Base-by-base conservation (phyloP, 371 early-diverging fungal species). In the Mortierella sp. region DNA sequence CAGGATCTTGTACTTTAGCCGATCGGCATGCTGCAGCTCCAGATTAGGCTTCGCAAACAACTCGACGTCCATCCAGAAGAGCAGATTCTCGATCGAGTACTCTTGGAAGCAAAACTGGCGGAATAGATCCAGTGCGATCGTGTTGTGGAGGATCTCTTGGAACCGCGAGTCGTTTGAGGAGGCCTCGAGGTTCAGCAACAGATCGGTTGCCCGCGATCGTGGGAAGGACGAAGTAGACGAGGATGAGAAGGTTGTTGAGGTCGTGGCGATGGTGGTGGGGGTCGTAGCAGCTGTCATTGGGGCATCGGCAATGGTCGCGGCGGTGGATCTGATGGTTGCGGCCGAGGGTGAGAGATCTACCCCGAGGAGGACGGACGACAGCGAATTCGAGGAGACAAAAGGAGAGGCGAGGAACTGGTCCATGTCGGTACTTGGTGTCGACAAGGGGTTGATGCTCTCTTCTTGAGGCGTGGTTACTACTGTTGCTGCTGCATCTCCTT, bases 11-110 rank as follows among this genome's bases (percentile, higher is more conserved):
- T 61, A 22, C 19, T 61, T 61, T n/a, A 61, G 37, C 37, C 61
- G 37, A 22, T 31, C 61, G 19, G 61, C 61, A 19, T 39, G 61
- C 37, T 61, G 31, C n/a, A 74, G 29, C n/a, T 71, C 78, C 26
- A 11, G 6, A 19, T 63, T 69, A 4, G 66, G 75, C 45, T 76
- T 84, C 24, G 77, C 86, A 80, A 88, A 91, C 14, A 89, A 63
- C 70, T 92, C 91, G 9, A 89, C 88, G 40, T 91, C 90, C 71
- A 92, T 64, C 90, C 90, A 92, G 75, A 92, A 92, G 29, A 91
- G 74, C 1, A 90, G 71, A 55, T 88, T 89, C 72, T 92, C 92
- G 53, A 90, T 86, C 2, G 88, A 86, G 71, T 87, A 90, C 71
- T 92, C 91, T 64, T 86, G 86, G 61, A 89, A 71, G 75, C 91